Evolutionary conservation across 2,329 filamentous ascomycete species (phyloP).

Genomic region (Remersonia thermophila): DNA sequence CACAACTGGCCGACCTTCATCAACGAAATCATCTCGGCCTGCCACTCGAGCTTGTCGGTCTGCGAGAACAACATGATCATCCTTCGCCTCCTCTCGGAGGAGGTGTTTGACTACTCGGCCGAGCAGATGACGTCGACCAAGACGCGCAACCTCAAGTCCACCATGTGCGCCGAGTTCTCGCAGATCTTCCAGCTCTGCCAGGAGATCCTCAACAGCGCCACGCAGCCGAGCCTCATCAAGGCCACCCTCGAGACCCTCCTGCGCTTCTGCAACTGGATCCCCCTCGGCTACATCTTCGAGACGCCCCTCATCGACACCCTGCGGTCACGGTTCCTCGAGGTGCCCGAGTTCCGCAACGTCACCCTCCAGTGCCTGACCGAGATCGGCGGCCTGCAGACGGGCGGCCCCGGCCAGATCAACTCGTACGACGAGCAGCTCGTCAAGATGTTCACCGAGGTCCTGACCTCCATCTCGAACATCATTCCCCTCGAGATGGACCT

Average conservation of each 20-base stretch:
- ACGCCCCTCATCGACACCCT: constrained; percentile 91
- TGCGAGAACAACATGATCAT: constrained; percentile 99
- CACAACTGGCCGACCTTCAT: constrained; percentile 99
- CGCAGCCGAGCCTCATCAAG: constrained; percentile 75
- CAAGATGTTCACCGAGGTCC: constrained; percentile 95
- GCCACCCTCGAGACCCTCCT: constrained; percentile 93
- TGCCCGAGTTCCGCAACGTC: constrained; percentile 91
- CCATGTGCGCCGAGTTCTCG: constrained; percentile 97
- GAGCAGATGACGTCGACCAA: constrained; percentile 99
- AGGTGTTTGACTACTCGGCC: constrained; percentile 97
- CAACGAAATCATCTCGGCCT: constrained; percentile 97
- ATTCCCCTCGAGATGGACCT: constrained; percentile 85
- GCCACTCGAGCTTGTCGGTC: constrained; percentile 87
- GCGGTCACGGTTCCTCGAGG: constrained; percentile 80
- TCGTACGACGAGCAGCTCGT: constrained; percentile 92
- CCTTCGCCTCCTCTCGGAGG: constrained; percentile 84
- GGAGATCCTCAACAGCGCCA: constrained; percentile 83
- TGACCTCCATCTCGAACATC: constrained; percentile 85
- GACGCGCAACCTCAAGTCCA: constrained; percentile 91
- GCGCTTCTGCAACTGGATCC: constrained; percentile 98
- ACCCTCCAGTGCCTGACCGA: constrained; percentile 95
- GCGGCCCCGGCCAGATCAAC: constrained; percentile 49
- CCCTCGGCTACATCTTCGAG: constrained; percentile 96
- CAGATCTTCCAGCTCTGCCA: constrained; percentile 96
- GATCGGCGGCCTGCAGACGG: constrained; percentile 86